phyloP scores from a whole-genome alignment of 2,329 filamentous ascomycete genomes.

The Penicillium sp. region DNA sequence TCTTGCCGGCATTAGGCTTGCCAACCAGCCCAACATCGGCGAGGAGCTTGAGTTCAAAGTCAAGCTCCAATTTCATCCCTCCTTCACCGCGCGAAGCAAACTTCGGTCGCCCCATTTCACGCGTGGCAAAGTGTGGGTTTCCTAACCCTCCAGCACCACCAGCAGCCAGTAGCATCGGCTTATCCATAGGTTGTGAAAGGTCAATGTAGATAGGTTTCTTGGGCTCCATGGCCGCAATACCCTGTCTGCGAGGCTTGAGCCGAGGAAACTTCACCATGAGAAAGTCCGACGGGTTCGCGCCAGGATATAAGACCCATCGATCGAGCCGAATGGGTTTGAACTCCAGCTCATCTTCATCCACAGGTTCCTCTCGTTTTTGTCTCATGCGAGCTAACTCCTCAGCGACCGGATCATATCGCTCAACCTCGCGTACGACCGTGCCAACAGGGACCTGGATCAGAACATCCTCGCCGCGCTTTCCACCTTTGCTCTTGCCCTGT shows the following conservation, averaged over 20 bases:
- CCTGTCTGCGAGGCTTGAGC: conserved; percentile 51
- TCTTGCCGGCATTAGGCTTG: conserved; percentile 93
- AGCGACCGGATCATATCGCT: conserved; percentile 67
- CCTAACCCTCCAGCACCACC: conserved; percentile 86
- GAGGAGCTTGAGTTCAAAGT: conserved; percentile 88
- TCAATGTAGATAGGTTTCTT: conserved; percentile 66
- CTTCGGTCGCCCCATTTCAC: conserved; percentile 67
- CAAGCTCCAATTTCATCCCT: conserved; percentile 69
- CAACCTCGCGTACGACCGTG: conserved; percentile 79
- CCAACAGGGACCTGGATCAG: conserved; percentile 88
- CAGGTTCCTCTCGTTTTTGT: conserved; percentile 4
- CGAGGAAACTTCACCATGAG: conserved; percentile 53
- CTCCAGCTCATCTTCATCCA: conserved; percentile 27
- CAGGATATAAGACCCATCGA: conserved; percentile 84
- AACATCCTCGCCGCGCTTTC: conserved; percentile 77
- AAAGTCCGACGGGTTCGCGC: conserved; percentile 66
- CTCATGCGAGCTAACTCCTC: conserved; percentile 51
- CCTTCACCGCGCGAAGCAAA: conserved; percentile 83
- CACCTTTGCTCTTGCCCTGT: conserved; percentile 49
- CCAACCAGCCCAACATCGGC: conserved; percentile 94
- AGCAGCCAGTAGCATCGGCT: conserved; percentile 76
- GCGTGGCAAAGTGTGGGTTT: conserved; percentile 86
- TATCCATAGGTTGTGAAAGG: conserved; percentile 68
- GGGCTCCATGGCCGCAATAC: conserved; percentile 62
- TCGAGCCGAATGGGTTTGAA: conserved; percentile 49